phyloP scores from a whole-genome alignment of 176 grass and related monocot genomes.

The Zea mays region Zm-B73-REFERENCE-NAM-5.0 NC_050101.1:167083001-167083500 shows the following conservation, averaged over 20 bases:
- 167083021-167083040: background rate
- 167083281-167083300: conserved; percentile 3
- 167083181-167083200: conserved; percentile 56
- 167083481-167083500: conserved; percentile 49
- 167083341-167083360: background rate
- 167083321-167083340: no score
- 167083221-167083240: conserved; percentile 58
- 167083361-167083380: conserved; percentile 50
- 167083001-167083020: background rate
- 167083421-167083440: conserved; percentile 47
- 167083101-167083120: conserved; percentile 68
- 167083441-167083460: conserved; percentile 53
- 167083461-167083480: conserved; percentile 66
- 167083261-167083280: background rate
- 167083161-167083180: conserved; percentile 57
- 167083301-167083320: no score
- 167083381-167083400: conserved; percentile 52
- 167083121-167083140: conserved; percentile 56
- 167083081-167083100: conserved; percentile 42
- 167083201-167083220: conserved; percentile 60
- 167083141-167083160: conserved; percentile 48
- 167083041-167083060: conserved; percentile 54
- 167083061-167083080: conserved; percentile 40
- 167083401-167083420: conserved; percentile 55
- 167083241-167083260: conserved; percentile 42